phyloP scores from a whole-genome alignment of 108 stramenopile genomes.

The Epithemia pelagica region DNA sequence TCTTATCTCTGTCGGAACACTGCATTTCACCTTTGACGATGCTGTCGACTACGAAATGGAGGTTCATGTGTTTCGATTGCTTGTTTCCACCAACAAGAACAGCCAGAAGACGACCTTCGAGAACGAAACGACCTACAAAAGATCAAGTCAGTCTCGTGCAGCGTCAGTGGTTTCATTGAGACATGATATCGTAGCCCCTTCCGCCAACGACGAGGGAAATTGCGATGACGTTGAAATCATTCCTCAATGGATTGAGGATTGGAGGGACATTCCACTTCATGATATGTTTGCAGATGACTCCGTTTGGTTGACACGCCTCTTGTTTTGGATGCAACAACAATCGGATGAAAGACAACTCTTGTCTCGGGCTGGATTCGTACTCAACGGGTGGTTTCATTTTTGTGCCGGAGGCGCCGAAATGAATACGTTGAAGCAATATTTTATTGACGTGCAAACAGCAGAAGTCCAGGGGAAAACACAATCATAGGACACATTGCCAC shows the following conservation, averaged over 20 bases:
- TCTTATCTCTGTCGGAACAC: conserved; percentile 51
- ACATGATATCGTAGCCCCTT: neutral
- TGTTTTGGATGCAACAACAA: conserved; percentile 2
- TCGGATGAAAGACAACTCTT: neutral
- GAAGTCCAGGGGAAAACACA: too few relatives aligned
- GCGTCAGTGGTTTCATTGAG: neutral
- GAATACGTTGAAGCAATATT: conserved; percentile 61
- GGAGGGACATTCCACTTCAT: conserved; percentile 49
- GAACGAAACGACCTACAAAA: neutral
- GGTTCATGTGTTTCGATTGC: conserved; percentile 58
- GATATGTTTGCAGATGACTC: conserved; percentile 85
- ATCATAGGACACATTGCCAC: too few relatives aligned
- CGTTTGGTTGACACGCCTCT: conserved; percentile 48
- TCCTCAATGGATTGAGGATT: conserved; percentile 58
- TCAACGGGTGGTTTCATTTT: conserved; percentile 75
- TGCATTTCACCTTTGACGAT: conserved; percentile 64
- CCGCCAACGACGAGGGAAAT: neutral
- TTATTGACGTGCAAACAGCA: conserved; percentile 45
- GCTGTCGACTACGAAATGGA: conserved; percentile 37
- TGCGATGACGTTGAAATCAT: conserved; percentile 60
- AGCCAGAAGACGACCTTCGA: too few relatives aligned
- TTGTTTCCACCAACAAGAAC: too few relatives aligned
- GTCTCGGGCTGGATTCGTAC: conserved; percentile 14
- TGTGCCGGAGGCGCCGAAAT: conserved; percentile 36
- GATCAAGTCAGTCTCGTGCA: neutral